Percentiles rank a stretch among this genome's conserved stretches.
Evolutionary conservation across 192 early-diverging fungal species (phyloP).

Genomic region (Rhizophagus sp.): DNA sequence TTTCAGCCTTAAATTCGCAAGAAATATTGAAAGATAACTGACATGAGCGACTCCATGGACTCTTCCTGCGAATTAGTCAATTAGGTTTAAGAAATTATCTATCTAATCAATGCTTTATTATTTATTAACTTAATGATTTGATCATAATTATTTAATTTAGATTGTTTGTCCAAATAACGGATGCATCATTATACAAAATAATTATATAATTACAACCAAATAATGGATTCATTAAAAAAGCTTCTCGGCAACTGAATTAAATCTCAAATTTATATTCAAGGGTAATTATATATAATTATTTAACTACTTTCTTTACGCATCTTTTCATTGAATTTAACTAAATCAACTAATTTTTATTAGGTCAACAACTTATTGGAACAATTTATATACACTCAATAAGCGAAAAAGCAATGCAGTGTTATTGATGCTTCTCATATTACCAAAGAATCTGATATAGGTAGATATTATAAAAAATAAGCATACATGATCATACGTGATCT

Average conservation of each 20-base stretch:
- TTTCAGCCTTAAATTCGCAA: slow-evolving; percentile 20
- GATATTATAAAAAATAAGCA: background rate
- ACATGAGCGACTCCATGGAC: slow-evolving; percentile 85
- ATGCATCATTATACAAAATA: background rate
- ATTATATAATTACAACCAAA: slow-evolving; percentile 46
- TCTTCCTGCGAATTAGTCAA: slow-evolving; percentile 79
- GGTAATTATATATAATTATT: too few species aligned
- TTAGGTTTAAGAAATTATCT: slow-evolving; percentile 30
- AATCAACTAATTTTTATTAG: slow-evolving; percentile 37
- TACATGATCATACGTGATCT: background rate
- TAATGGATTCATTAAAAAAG: too few species aligned
- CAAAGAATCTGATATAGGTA: slow-evolving; percentile 62
- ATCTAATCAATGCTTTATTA: background rate
- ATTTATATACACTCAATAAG: slow-evolving; percentile 59
- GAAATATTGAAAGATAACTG: slow-evolving; percentile 34
- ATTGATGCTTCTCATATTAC: slow-evolving; percentile 68
- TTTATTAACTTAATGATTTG: too few species aligned
- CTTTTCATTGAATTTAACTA: background rate
- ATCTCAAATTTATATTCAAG: too few species aligned
- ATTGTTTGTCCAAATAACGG: slow-evolving; percentile 36
- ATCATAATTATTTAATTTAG: slow-evolving; percentile 10
- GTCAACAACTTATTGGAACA: slow-evolving; percentile 56
- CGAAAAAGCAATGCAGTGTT: slow-evolving; percentile 49
- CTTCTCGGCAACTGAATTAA: too few species aligned
- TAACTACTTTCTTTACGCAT: too few species aligned